Evolutionary conservation across 768 basidiomycete species (phyloP).

Genomic region (Leucocoprinus sp.): DNA sequence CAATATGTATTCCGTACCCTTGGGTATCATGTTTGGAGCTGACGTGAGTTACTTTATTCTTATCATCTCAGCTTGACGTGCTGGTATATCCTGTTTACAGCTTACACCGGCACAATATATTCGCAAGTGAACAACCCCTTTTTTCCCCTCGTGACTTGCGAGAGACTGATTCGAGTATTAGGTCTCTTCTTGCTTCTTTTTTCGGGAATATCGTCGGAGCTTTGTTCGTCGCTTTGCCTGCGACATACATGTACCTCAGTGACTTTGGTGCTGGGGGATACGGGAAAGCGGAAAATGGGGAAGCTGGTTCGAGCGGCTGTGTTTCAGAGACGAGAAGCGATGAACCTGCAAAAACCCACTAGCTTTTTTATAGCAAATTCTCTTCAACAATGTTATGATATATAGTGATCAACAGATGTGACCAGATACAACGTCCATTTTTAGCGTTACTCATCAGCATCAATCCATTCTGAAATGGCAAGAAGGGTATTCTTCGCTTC

Average conservation of each 20-base stretch:
- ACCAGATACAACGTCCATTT: not conserved
- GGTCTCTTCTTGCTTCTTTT: slow-evolving; percentile 57
- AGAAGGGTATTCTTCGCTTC: slow-evolving; percentile 40
- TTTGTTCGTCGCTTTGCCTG: slow-evolving; percentile 55
- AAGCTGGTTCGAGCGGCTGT: slow-evolving; percentile 13
- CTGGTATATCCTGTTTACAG: slow-evolving; percentile 22
- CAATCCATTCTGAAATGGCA: slow-evolving; percentile 43
- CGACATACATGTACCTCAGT: slow-evolving; percentile 51
- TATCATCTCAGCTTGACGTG: slow-evolving; percentile 3
- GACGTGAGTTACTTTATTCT: slow-evolving; percentile 32
- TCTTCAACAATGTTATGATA: too few relatives aligned
- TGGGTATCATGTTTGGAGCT: slow-evolving; percentile 65
- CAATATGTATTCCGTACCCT: slow-evolving; percentile 69
- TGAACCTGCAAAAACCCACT: not conserved
- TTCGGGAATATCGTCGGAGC: slow-evolving; percentile 64
- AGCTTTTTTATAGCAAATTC: not conserved
- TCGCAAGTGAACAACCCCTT: slow-evolving; percentile 39
- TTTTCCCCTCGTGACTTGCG: not conserved
- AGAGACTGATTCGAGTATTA: slow-evolving; percentile 11
- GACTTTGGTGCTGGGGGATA: slow-evolving; percentile 32
- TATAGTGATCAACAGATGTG: too few relatives aligned
- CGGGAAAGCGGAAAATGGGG: slow-evolving; percentile 30
- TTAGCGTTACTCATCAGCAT: slow-evolving; percentile 1
- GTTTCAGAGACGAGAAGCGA: slow-evolving; percentile 12
- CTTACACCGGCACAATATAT: slow-evolving; percentile 52